Evolutionary conservation across 2,329 filamentous ascomycete genomes (phyloP).

Genomic region (Pestalotiopsis fici): DNA sequence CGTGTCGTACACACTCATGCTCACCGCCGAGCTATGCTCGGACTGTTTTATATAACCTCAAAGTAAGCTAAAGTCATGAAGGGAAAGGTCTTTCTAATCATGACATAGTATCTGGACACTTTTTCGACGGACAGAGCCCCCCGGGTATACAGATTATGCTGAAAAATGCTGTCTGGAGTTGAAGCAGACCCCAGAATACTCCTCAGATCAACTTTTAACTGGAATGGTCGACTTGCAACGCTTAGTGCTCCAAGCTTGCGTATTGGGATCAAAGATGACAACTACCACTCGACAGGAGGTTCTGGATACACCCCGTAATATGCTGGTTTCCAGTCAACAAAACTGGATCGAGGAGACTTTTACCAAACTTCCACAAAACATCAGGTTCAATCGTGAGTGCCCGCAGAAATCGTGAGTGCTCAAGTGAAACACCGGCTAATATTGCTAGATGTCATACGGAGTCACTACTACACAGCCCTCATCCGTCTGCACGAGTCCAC

Average conservation of each 20-base stretch:
- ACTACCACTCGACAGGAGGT: not conserved
- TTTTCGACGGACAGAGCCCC: not conserved
- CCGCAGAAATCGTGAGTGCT: not conserved
- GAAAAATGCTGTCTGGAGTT: not conserved
- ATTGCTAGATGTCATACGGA: not conserved
- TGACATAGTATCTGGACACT: not conserved
- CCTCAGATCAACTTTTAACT: not conserved
- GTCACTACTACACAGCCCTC: not conserved
- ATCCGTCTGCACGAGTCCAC: not conserved
- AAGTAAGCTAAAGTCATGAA: not conserved
- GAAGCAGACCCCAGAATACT: not conserved
- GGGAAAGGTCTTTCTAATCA: not conserved
- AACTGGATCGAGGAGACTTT: not conserved
- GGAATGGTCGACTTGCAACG: not conserved
- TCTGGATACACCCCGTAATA: not conserved
- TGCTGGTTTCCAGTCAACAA: not conserved
- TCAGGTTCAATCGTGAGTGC: not conserved
- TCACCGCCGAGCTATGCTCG: not conserved
- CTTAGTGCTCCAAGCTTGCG: not conserved
- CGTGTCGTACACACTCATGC: not conserved
- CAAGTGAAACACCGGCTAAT: not conserved
- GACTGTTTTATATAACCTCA: not conserved
- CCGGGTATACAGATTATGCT: not conserved
- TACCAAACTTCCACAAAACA: not conserved
- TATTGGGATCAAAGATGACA: not conserved